These are phyloP conservation scores for Lentinus polychrous DNA, from an alignment of 1,284 basidiomycete species.

Conservation along the genomic window DNA sequence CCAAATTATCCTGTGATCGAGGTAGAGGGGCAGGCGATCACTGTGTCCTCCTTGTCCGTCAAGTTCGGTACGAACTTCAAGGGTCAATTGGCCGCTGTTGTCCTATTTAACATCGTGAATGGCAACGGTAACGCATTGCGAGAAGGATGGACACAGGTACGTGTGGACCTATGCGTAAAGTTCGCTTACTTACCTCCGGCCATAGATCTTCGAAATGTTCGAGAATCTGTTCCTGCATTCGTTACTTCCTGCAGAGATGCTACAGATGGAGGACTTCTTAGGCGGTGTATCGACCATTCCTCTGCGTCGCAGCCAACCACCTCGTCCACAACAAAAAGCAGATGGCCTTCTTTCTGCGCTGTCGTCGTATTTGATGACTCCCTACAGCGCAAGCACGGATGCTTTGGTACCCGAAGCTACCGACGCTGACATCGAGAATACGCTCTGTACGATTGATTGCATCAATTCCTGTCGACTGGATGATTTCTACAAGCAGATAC, in stretches of 20 bases:
- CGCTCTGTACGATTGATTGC: constrained; percentile 92
- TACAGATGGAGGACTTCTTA: constrained; percentile 97
- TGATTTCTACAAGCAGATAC: constrained; percentile 89
- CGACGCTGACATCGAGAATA: constrained; percentile 89
- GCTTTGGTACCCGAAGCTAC: constrained; percentile 75
- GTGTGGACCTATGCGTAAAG: neutral
- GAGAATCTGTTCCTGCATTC: constrained; percentile 94
- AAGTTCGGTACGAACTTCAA: constrained; percentile 95
- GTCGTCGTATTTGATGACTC: constrained; percentile 95
- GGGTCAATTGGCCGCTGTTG: constrained; percentile 93
- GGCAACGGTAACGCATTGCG: constrained; percentile 93
- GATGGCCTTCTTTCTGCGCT: constrained; percentile 92
- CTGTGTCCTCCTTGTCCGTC: constrained; percentile 88
- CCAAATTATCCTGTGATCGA: constrained; percentile 88
- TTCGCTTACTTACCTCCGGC: constrained; percentile 5
- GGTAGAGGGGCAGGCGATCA: constrained; percentile 85
- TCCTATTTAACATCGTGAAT: constrained; percentile 96
- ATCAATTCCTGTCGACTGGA: constrained; percentile 91
- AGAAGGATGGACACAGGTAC: constrained; percentile 88
- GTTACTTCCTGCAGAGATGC: constrained; percentile 79
- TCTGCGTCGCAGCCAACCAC: constrained; percentile 67
- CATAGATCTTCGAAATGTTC: constrained; percentile 95
- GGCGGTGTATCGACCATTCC: constrained; percentile 88
- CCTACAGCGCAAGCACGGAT: constrained; percentile 73
- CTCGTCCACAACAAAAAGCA: constrained; percentile 56